phyloP scores from a whole-genome alignment of 306 rosid genomes.

The Coriaria nepalensis region DNA sequence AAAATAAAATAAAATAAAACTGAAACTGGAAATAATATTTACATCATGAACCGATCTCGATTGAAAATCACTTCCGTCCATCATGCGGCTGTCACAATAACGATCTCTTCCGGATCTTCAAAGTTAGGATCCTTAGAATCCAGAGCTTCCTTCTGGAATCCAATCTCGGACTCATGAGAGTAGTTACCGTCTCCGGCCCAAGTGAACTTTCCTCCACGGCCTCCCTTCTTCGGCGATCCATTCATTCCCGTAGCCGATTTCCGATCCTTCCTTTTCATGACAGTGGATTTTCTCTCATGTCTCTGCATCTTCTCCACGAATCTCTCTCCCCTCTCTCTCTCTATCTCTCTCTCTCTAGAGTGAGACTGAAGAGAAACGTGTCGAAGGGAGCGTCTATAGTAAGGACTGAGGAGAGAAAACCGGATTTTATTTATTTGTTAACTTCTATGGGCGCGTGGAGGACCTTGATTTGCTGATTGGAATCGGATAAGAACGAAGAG shows the following conservation, averaged over 20 bases:
- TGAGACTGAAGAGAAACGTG: conserved; percentile 29
- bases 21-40: not conserved
- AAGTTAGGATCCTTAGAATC: conserved; percentile 73
- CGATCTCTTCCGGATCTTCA: conserved; percentile 49
- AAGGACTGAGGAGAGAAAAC: no score
- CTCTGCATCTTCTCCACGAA: conserved; percentile 8
- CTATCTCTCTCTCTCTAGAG: no score
- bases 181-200: conserved; percentile 52
- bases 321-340: conserved; percentile 9
- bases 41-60: no score
- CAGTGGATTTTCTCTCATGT: no score
- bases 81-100: conserved; percentile 2
- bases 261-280: conserved; percentile 37
- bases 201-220: conserved; percentile 86
- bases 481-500: no score
- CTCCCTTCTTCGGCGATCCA: conserved; percentile 94
- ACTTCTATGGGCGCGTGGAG: no score
- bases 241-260: conserved; percentile 67
- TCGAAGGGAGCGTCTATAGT: no score
- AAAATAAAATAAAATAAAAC: not conserved
- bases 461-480: no score
- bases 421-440: no score
- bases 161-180: conserved; percentile 33
- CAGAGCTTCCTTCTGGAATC: conserved; percentile 19
- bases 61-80: no score